Conservation (phyloP, 768 basidiomycete species). For the Gyrodon lividus region DNA sequence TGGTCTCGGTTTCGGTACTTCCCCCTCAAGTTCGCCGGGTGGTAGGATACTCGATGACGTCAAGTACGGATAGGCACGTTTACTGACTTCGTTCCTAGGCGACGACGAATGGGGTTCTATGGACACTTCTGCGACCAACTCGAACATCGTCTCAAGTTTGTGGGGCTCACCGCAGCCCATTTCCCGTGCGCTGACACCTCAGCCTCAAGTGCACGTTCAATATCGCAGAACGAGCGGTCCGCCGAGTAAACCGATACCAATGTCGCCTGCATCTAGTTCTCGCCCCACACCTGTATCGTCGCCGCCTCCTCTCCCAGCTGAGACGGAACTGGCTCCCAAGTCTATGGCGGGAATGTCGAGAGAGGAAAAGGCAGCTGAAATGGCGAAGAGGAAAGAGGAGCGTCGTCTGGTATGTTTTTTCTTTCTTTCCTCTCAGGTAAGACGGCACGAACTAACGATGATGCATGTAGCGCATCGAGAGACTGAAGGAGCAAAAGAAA, state of each 20-base stretch:
- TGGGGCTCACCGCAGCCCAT: conserved; percentile 20
- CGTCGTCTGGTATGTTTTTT: conserved; percentile 67
- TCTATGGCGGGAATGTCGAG: conserved; percentile 61
- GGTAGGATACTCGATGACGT: conserved; percentile 5
- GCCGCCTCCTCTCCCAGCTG: conserved; percentile 8
- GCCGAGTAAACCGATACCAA: background rate
- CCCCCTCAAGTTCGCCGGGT: conserved; percentile 9
- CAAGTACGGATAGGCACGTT: background rate
- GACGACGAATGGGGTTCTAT: conserved; percentile 25
- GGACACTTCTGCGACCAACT: conserved; percentile 3
- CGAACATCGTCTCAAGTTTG: conserved; percentile 3
- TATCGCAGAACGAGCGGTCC: conserved; percentile 3
- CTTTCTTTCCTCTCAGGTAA: no score
- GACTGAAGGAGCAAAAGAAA: conserved; percentile 81
- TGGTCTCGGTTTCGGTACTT: conserved; percentile 27
- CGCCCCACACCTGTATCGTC: conserved; percentile 29
- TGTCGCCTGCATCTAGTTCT: conserved; percentile 17
- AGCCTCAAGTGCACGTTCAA: conserved; percentile 9
- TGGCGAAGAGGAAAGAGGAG: conserved; percentile 90
- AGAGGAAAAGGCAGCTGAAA: conserved; percentile 92
- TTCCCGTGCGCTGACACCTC: conserved; percentile 22
- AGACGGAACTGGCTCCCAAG: conserved; percentile 13
- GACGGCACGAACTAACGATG: conserved; percentile 2
- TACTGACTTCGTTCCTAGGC: conserved; percentile 1
- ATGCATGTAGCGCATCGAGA: conserved; percentile 61